Conservation (phyloP, 306 rosid species). For the Argentina anserina region DNA sequence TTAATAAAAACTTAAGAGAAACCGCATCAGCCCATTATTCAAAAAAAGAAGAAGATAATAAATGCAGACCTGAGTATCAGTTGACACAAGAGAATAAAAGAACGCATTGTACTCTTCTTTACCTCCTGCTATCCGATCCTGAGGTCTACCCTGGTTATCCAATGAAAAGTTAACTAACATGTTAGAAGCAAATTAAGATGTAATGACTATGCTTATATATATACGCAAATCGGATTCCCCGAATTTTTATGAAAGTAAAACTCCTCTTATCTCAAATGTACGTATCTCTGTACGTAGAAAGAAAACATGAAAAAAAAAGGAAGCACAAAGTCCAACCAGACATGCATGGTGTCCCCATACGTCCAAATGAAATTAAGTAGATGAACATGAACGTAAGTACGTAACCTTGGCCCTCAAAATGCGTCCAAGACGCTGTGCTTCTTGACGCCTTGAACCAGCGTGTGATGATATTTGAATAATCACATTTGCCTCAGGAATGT, state of each 20-base stretch:
- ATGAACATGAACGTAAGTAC: conserved; percentile 25
- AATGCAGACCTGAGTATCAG: conserved; percentile 77
- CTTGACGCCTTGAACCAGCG: conserved; percentile 99
- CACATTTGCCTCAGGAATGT: conserved; percentile 97
- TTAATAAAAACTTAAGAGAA: no score
- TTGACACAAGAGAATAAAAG: conserved; percentile 94
- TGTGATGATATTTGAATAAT: conserved; percentile 97
- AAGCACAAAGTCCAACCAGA: background rate
- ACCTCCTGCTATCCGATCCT: conserved; percentile 96
- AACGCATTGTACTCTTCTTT: conserved; percentile 97
- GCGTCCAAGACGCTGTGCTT: conserved; percentile 96
- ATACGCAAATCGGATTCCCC: no score
- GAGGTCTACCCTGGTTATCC: conserved; percentile 75
- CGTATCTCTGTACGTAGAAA: background rate
- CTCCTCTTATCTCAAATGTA: no score
- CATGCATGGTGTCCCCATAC: background rate
- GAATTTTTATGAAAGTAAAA: no score
- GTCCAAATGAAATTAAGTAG: background rate
- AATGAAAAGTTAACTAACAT: background rate
- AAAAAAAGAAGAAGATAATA: no score
- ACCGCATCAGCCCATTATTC: no score
- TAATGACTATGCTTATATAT: background rate
- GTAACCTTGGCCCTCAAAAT: conserved; percentile 95
- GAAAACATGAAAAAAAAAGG: background rate
- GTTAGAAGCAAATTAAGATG: no score